Evolutionary conservation across 805 yeast species (phyloP), one percentile per base, ranked within the genome.

Genomic region (Yarrowia yakushimensis): DNA sequence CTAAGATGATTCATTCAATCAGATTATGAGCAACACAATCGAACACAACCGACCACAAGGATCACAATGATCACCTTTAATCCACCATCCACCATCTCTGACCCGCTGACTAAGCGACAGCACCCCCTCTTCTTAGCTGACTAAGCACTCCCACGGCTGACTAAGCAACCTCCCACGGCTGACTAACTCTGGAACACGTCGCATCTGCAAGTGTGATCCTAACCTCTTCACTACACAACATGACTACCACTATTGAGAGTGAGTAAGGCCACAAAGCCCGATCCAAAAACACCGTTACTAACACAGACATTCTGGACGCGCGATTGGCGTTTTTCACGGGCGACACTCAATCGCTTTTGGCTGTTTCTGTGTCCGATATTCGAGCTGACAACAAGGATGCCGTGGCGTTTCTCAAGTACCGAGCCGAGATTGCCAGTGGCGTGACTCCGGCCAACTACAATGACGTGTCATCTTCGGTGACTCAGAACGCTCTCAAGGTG

Each of bases 371-470:
- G 17, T 1, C 45, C 30, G 45, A 66, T n/a, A 69, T 66, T 61
- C 23, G 27, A 22, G 52, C 66, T 12, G 65, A 63, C 3, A 66
- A 67, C 60, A 65, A 63, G 23, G 57, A 66, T 18, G 68, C 69
- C 45, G 78, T 77, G 17, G 65, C 67, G 17, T 69, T 71, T 43
- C 72, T 76, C 42, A 70, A 73, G 42, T 65, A 66, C 27, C 73
- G 79, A n/a, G 76, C 80, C 11, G 69, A 70, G 43, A 71, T 77
- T 33, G 75, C 73, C 17, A 78, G 78, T 12, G 64, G 70, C 57
- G 11, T 69, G 67, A 43, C 67, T 70, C 8, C 69, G 63, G 9
- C 64, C 65, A 15, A 63, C 64, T n/a, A 17, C 30, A 8, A 70
- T 65, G 31, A 69, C 73, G 22, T 71, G 67, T 27, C 66, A 66